phyloP scores from a whole-genome alignment of 1,284 basidiomycete species.

The Xerocomus tenax region DNA sequence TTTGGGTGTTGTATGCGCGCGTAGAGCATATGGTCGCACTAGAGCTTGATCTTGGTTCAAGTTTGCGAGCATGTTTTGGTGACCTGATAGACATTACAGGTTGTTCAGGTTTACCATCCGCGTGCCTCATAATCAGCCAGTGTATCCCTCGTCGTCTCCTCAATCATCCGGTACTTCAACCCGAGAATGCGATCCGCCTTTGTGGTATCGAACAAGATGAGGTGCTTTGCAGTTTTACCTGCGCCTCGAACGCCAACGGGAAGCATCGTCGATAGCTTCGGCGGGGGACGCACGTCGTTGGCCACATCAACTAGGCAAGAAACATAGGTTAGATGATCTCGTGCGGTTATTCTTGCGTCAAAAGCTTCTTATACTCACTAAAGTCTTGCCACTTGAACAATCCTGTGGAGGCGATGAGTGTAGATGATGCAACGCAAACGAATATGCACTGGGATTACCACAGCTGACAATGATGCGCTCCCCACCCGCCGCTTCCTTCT shows the following conservation, averaged over 20 bases:
- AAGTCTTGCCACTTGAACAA: slow-evolving; percentile 30
- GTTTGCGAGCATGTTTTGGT: too few relatives aligned
- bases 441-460: slow-evolving; percentile 23
- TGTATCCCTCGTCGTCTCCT: slow-evolving; percentile 37
- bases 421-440: not conserved
- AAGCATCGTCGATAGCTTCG: slow-evolving; percentile 17
- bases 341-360: not conserved
- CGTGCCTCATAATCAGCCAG: slow-evolving; percentile 35
- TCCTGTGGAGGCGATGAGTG: not conserved
- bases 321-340: not conserved
- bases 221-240: slow-evolving; percentile 32
- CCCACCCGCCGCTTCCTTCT: slow-evolving; percentile 48
- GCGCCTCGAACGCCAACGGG: slow-evolving; percentile 30
- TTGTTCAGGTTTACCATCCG: slow-evolving; percentile 27
- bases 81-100: too few relatives aligned
- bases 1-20: too few relatives aligned
- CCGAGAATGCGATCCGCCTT: slow-evolving; percentile 41
- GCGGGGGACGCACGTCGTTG: slow-evolving; percentile 22
- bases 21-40: too few relatives aligned
- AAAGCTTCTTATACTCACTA: slow-evolving; percentile 13
- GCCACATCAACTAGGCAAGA: slow-evolving; percentile 24
- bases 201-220: slow-evolving; percentile 25
- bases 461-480: slow-evolving; percentile 48
- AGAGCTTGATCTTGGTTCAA: too few relatives aligned
- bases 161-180: slow-evolving; percentile 38